phyloP scores from a whole-genome alignment of 2,329 filamentous ascomycete species.

The Mollisiaceae sp. region DNA sequence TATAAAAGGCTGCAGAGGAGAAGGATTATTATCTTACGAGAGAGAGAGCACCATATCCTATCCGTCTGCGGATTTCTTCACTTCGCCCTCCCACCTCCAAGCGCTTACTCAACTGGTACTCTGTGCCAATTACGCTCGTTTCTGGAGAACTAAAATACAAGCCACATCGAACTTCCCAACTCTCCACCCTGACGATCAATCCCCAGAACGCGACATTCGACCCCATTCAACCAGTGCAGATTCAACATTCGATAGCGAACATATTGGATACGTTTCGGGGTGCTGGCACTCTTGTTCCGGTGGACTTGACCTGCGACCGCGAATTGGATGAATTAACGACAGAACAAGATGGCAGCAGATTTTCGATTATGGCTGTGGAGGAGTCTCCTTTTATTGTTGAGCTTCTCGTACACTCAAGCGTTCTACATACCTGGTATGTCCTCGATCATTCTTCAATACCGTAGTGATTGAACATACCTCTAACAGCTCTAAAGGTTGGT shows the following conservation, averaged over 20 bases:
- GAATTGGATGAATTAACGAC: conserved; percentile 26
- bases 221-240: background rate
- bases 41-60: background rate
- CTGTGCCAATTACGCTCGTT: conserved; percentile 61
- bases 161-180: conserved; percentile 3
- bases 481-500: conserved; percentile 67
- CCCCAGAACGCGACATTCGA: background rate
- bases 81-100: conserved; percentile 11
- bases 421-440: conserved; percentile 85
- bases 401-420: conserved; percentile 60
- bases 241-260: background rate
- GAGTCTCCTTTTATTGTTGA: conserved; percentile 54
- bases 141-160: conserved; percentile 21
- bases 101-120: conserved; percentile 47
- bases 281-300: background rate
- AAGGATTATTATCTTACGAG: background rate
- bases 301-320: conserved; percentile 8
- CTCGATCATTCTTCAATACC: background rate
- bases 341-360: conserved; percentile 30
- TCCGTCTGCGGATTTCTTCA: background rate
- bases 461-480: conserved; percentile 2
- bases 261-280: conserved; percentile 9
- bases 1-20: background rate
- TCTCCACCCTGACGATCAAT: conserved; percentile 5
- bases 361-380: conserved; percentile 44